A percentile compares a stretch with the other conserved stretches of the same genome.
Conservation (phyloP, 2,329 filamentous ascomycete species). For the Trichophyton benhamiae region DNA sequence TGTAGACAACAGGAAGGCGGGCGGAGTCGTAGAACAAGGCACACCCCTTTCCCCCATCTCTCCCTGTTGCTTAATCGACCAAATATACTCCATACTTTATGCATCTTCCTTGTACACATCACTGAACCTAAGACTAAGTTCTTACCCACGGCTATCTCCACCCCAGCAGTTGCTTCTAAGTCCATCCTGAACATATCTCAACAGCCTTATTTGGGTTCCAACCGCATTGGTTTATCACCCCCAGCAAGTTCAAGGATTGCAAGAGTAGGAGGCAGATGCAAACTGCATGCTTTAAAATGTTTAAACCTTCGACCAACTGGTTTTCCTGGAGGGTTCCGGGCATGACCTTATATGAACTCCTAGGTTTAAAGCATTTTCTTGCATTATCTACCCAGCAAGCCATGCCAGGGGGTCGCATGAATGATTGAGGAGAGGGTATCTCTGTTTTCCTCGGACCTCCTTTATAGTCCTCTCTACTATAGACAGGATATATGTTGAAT, state of each 20-base stretch:
- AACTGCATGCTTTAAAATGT: background rate
- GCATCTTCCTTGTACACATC: background rate
- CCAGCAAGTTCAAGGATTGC: background rate
- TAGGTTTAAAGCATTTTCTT: background rate
- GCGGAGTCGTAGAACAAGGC: background rate
- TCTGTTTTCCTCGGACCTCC: too few relatives aligned
- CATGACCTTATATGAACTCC: background rate
- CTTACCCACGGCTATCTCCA: background rate
- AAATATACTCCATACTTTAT: background rate
- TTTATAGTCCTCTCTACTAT: too few relatives aligned
- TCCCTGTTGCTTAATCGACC: background rate
- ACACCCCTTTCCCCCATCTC: background rate
- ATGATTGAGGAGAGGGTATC: background rate
- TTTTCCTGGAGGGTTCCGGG: background rate
- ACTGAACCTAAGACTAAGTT: background rate
- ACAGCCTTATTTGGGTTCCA: conserved; percentile 1
- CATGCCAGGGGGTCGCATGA: background rate
- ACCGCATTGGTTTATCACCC: background rate
- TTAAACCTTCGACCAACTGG: background rate
- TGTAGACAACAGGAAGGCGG: conserved; percentile 30
- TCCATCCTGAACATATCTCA: background rate
- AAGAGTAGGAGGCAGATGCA: background rate
- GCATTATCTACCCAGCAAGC: background rate
- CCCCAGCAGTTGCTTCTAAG: background rate
- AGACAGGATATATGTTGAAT: too few relatives aligned